phyloP scores from a whole-genome alignment of 768 basidiomycete genomes.

The Sarcomyxa edulis region DNA sequence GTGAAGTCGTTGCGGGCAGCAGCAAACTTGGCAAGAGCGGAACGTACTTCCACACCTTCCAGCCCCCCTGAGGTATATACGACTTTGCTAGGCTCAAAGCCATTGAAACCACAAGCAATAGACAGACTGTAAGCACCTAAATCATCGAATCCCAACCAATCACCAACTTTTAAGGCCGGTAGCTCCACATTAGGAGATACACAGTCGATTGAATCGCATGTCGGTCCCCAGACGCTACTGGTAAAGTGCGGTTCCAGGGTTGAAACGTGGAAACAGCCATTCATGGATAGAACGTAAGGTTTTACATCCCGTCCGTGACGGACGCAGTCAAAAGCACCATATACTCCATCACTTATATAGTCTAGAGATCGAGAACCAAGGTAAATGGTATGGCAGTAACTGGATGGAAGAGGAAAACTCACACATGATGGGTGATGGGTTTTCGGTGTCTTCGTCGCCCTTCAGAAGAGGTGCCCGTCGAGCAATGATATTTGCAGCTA shows the following conservation, averaged over 20 bases:
- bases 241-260: conserved; percentile 28
- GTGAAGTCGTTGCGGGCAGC: conserved; percentile 33
- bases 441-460: conserved; percentile 15
- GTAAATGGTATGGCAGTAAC: conserved; percentile 3
- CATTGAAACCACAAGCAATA: conserved; percentile 94
- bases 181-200: conserved; percentile 63
- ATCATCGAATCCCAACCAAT: conserved; percentile 96
- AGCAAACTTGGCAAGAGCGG: conserved; percentile 45
- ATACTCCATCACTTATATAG: conserved; percentile 99
- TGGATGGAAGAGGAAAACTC: conserved; percentile 37
- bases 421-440: conserved; percentile 80
- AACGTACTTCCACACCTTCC: conserved; percentile 46
- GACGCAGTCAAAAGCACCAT: conserved; percentile 95
- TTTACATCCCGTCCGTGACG: conserved; percentile 92
- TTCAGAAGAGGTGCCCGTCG: conserved; percentile 51
- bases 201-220: conserved; percentile 96
- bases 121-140: conserved; percentile 99
- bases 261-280: conserved; percentile 57
- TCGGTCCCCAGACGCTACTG: conserved; percentile 95
- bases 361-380: conserved; percentile 43
- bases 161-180: conserved; percentile 81
- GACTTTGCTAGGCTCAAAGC: conserved; percentile 77
- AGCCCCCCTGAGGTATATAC: conserved; percentile 69
- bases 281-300: conserved; percentile 73
- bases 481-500: conserved; percentile 93